Evolutionary conservation across 1,284 basidiomycete species (phyloP), one percentile per base, ranked within the genome.

Genomic region (Chalciporus piperatoides): DNA sequence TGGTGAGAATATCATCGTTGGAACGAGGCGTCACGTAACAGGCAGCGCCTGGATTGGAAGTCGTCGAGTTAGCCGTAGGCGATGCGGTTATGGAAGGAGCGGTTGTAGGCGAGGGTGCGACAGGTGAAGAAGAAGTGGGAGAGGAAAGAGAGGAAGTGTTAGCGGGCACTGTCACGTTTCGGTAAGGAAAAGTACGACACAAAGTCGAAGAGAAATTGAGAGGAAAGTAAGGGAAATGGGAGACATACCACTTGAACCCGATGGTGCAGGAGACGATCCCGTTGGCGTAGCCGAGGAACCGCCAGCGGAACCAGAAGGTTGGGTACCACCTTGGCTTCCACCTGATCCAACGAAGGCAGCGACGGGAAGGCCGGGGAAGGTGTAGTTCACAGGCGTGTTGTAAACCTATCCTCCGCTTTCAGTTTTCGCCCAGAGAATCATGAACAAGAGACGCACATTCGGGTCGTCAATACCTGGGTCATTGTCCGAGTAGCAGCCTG

Each of bases 401-500:
- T 69, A 76, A 17, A 77, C 54, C 69, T 74, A 39, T 32, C 30
- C 6, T 1, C 6, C 4, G 6, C 10, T 27, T 14, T 63, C 41
- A 54, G 24, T 17, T 25, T n/a, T 35, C 19, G 17, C 33, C 24
- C 41, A 43, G 10, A 15, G 8, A 38, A 24, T 10, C 24, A 27
- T 30, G 8, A 43, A 37, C 2, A 23, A 23, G 42, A 35, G 10
- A 56, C 71, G 59, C 45, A 80, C 77, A 40, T 69, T 60, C 12
- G 75, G 71, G 43, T 71, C 75, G 48, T 70, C 71, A 56, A 87
- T 81, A 42, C 85, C 84, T 1, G 81, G 75, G 55, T 85, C 82
- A 39, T 53, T 71, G 59, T 81, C 79, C 14, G 58, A 71, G 68
- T 88, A 88, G 3, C 77, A 79, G 9, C 84, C 85, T 0, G 86